phyloP scores from a whole-genome alignment of 345 rosid species.

The Conringia planisiliqua region DNA sequence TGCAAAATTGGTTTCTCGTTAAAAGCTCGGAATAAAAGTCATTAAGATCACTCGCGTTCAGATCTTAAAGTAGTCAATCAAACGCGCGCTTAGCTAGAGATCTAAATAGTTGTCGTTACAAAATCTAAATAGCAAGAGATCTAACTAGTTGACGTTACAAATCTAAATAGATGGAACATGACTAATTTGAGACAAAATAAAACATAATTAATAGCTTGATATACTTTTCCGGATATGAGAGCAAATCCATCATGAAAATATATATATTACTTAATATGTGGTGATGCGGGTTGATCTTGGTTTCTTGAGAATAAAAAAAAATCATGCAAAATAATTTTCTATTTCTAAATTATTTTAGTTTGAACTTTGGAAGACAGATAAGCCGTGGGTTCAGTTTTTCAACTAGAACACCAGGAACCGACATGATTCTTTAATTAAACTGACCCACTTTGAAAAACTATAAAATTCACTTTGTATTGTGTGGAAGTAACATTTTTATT shows the following conservation, averaged over 20 bases:
- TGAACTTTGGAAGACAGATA: not conserved
- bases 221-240: not conserved
- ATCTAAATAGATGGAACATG: not conserved
- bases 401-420: not conserved
- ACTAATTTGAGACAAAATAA: not conserved
- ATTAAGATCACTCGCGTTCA: not conserved
- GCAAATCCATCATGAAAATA: not conserved
- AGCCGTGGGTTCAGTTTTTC: not conserved
- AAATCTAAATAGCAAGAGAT: not conserved
- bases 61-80: not conserved
- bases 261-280: not conserved
- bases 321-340: not conserved
- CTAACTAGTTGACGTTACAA: not conserved
- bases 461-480: not conserved
- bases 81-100: not conserved
- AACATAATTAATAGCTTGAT: not conserved
- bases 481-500: not conserved
- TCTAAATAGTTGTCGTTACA: not conserved
- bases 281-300: not conserved
- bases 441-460: not conserved
- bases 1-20: slow-evolving; percentile 2
- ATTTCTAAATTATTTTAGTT: not conserved
- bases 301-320: not conserved
- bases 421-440: not conserved
- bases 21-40: not conserved